Evolutionary conservation across 129 eudicot genomes (phyloP).

Genomic region (Escallonia rubra): DNA sequence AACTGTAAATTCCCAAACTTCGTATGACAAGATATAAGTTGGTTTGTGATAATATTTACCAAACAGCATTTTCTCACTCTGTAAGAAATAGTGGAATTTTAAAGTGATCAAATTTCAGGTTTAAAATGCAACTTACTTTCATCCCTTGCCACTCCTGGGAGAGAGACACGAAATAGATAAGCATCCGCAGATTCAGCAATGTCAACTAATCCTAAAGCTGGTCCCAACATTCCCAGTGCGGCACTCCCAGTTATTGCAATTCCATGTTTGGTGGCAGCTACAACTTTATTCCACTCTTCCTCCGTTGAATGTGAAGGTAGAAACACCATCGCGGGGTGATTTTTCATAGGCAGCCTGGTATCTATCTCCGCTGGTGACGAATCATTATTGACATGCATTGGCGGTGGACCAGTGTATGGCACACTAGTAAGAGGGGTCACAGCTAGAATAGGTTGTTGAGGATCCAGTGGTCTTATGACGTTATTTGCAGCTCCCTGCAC

Average conservation of each 20-base stretch:
- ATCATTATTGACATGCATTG: not conserved
- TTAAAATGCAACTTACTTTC: slow-evolving; percentile 44
- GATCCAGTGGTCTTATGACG: slow-evolving; percentile 11
- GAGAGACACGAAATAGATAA: slow-evolving; percentile 64
- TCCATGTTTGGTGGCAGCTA: slow-evolving; percentile 35
- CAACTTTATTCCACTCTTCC: slow-evolving; percentile 43
- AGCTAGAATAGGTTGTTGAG: slow-evolving; percentile 23
- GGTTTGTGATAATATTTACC: too few relatives aligned
- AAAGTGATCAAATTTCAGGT: not conserved
- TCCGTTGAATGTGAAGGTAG: slow-evolving; percentile 44
- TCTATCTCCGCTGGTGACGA: not conserved
- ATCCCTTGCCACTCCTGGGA: slow-evolving; percentile 72
- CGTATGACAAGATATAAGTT: too few relatives aligned
- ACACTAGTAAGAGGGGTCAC: slow-evolving; percentile 49
- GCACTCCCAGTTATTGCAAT: slow-evolving; percentile 62
- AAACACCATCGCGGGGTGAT: slow-evolving; percentile 51
- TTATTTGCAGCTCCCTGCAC: slow-evolving; percentile 8
- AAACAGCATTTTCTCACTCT: too few relatives aligned
- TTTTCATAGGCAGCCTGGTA: slow-evolving; percentile 2
- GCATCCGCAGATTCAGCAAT: slow-evolving; percentile 56
- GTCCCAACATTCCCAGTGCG: slow-evolving; percentile 46
- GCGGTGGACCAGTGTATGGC: slow-evolving; percentile 28
- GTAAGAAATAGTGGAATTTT: not conserved
- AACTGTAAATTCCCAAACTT: too few relatives aligned
- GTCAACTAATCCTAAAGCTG: slow-evolving; percentile 47